Base-by-base conservation (phyloP, 805 yeast species). In the Kockiozyma suomiensis region DNA sequence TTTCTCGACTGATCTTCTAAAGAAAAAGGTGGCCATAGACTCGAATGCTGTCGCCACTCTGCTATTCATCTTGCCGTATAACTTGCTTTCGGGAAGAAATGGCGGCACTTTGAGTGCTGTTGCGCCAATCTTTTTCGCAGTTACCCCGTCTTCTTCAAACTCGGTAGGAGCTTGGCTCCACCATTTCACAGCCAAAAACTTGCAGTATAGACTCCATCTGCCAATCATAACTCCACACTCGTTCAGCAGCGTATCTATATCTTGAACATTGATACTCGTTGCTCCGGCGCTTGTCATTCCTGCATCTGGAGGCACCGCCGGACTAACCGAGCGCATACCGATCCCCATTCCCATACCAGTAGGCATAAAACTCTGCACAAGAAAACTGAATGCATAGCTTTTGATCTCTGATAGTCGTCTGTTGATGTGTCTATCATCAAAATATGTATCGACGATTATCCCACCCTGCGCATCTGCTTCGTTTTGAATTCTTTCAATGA, bases 381-480 rank as follows among this genome's bases (percentile, higher is more conserved):
- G 70, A 15, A 71, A 73, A 6, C 85, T 85, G 68, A 78, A 85
- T 32, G 78, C 76, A 70, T 89, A 88, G 21, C 76, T 70, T 23
- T 77, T 75, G 50, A 87, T 78, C 25, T 85, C 89, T 56, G 79
- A 78, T 25, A 88, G 66, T 7, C 81, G 70, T 2, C 82, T 79
- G 30, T 80, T 85, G 3, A 91, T 69, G 28, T 85, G 78, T 64
- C 89, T 81, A 30, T 83, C 80, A 67, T 92, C 97, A 76, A 85
- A 82, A 69, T 89, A 90, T 0, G 94, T 88, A 72, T 93, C 98
- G 56, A 88, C 79, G 3, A 94, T 88, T 46, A 94, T 77, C 0
- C 96, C 96, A 26, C 93, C 86, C 70, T 94, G 99, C n/a, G 92
- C 79, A 70, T 94, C 99, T 32, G 94, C 86, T 70, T 94, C 99